These are phyloP conservation scores for Fusarium fracticaudum DNA, from an alignment of 2,329 filamentous ascomycete genomes.

Conservation along the genomic window DNA sequence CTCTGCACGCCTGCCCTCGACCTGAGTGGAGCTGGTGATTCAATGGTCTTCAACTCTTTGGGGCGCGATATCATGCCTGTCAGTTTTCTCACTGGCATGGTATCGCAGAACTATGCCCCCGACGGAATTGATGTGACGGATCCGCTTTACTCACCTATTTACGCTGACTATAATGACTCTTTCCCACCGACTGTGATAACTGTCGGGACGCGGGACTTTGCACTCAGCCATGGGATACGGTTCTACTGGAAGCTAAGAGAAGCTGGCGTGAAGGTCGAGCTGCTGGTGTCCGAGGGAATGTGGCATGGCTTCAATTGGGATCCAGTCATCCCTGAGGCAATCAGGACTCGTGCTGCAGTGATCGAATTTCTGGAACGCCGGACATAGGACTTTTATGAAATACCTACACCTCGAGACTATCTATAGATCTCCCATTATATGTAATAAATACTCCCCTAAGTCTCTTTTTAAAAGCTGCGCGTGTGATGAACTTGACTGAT, in stretches of 20 bases:
- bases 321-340: background rate
- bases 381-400: accelerated
- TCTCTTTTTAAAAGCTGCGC: background rate
- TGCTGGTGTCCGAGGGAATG: background rate
- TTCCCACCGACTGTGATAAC: background rate
- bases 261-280: background rate
- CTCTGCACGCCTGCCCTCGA: background rate
- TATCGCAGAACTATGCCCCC: background rate
- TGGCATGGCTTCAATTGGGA: constrained; percentile 1
- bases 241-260: background rate
- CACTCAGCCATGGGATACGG: background rate
- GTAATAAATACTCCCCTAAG: accelerated
- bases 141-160: background rate
- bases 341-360: background rate
- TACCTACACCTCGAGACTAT: accelerated
- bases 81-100: background rate
- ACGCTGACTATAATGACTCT: background rate
- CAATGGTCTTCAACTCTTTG: background rate
- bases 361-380: background rate
- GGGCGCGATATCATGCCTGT: background rate
- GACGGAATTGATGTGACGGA: background rate
- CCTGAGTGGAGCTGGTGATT: background rate
- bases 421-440: background rate
- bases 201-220: background rate
- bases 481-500: background rate